Evolutionary conservation across 768 basidiomycete species (phyloP).

Genomic region (Coprinopsis cinerea): DNA sequence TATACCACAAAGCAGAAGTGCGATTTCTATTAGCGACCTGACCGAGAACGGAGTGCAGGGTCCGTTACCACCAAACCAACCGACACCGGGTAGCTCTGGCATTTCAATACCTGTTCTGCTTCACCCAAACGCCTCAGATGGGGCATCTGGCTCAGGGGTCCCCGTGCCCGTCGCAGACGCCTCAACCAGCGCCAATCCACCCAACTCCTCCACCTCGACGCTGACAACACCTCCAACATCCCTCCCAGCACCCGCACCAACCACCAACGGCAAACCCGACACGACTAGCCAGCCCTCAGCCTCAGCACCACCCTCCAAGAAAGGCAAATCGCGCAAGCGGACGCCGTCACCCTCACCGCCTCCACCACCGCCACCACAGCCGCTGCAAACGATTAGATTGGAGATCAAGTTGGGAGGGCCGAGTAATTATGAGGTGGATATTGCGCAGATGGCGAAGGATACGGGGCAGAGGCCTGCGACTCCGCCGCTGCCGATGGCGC

Average conservation of each 20-base stretch:
- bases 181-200: slow-evolving; percentile 4
- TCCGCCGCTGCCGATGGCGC: slow-evolving; percentile 44
- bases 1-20: background rate
- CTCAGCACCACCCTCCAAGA: slow-evolving; percentile 21
- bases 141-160: background rate
- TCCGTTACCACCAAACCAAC: background rate
- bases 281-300: slow-evolving; percentile 17
- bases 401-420: slow-evolving; percentile 69
- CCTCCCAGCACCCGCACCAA: too few relatives aligned
- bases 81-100: background rate
- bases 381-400: slow-evolving; percentile 59
- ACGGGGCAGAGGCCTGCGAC: slow-evolving; percentile 62
- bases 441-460: slow-evolving; percentile 48
- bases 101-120: slow-evolving; percentile 1
- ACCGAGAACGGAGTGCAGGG: slow-evolving; percentile 1
- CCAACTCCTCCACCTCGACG: background rate
- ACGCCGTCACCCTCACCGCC: slow-evolving; percentile 51
- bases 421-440: slow-evolving; percentile 69
- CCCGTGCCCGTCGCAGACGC: slow-evolving; percentile 6
- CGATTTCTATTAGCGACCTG: slow-evolving; percentile 3
- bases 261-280: too few relatives aligned
- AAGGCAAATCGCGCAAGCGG: slow-evolving; percentile 25
- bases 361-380: slow-evolving; percentile 46
- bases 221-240: background rate
- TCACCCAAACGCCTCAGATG: background rate